phyloP scores from a whole-genome alignment of 441 rosid genomes.

The Dalechampia spathulata region DNA sequence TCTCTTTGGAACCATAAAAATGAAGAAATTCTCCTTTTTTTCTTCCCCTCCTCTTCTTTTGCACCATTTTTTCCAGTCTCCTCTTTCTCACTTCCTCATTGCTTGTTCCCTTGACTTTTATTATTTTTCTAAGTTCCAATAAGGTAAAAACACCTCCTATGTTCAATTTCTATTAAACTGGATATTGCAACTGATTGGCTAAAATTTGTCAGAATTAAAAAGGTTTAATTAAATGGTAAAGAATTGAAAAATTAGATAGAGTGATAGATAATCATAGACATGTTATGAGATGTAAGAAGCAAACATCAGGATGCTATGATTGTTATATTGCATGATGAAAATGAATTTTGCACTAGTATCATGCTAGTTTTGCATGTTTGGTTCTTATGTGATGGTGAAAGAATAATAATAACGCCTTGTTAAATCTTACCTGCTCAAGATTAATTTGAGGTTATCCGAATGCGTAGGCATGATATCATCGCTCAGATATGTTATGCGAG shows the following conservation, averaged over 20 bases:
- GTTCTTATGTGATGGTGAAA: neutral
- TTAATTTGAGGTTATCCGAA: conserved; percentile 10
- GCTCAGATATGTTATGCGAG: conserved; percentile 82
- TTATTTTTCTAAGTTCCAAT: no score
- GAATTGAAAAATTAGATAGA: neutral
- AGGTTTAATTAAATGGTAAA: no score
- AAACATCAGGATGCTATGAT: neutral
- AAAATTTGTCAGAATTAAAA: no score
- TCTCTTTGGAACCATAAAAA: no score
- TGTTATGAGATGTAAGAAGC: neutral
- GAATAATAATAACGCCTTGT: neutral
- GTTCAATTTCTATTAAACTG: no score
- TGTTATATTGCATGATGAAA: neutral
- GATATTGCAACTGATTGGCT: no score
- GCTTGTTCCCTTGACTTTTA: no score
- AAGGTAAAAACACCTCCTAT: no score
- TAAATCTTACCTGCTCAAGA: conserved; percentile 10
- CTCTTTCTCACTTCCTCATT: no score
- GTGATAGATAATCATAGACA: neutral
- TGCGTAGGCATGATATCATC: conserved; percentile 75
- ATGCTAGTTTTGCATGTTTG: neutral
- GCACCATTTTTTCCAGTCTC: no score
- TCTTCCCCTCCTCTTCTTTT: no score
- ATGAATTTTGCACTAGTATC: conserved; percentile 1
- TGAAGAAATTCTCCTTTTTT: no score